Conservation (phyloP, 306 rosid species). For the Luffa acutangula region DNA sequence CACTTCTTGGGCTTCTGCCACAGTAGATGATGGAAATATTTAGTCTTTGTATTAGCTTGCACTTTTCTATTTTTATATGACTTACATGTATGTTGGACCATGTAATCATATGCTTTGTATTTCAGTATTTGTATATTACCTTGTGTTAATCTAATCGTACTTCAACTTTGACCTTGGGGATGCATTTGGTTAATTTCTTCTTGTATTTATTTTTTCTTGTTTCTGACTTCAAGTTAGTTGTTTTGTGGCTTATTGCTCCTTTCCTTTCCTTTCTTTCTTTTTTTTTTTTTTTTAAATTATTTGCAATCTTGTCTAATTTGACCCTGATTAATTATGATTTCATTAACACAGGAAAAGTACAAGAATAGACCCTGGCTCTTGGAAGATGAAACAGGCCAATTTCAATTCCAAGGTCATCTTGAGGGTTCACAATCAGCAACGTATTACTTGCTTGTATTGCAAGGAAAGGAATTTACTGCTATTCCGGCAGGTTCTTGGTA, state of each 20-base stretch:
- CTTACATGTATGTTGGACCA: not conserved
- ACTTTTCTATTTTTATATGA: not conserved
- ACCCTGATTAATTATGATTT: conserved; percentile 7
- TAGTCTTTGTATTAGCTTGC: not conserved
- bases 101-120: not conserved
- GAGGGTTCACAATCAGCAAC: conserved; percentile 94
- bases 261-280: not conserved
- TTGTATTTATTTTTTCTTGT: not conserved
- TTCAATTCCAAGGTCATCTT: conserved; percentile 80
- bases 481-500: conserved; percentile 99
- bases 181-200: not conserved
- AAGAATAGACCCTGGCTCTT: conserved; percentile 93
- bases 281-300: not conserved
- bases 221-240: not conserved
- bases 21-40: not conserved
- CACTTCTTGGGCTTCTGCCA: not conserved
- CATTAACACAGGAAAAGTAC: conserved; percentile 57
- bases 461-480: conserved; percentile 85
- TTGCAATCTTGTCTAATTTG: not conserved
- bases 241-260: not conserved
- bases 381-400: conserved; percentile 95
- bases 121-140: not conserved
- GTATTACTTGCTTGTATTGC: conserved; percentile 73
- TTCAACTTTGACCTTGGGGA: not conserved
- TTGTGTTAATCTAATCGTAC: not conserved